Percentiles rank a stretch among this genome's conserved stretches.
Conservation (phyloP, 345 rosid genomes). For the Corchorus capsularis region DNA sequence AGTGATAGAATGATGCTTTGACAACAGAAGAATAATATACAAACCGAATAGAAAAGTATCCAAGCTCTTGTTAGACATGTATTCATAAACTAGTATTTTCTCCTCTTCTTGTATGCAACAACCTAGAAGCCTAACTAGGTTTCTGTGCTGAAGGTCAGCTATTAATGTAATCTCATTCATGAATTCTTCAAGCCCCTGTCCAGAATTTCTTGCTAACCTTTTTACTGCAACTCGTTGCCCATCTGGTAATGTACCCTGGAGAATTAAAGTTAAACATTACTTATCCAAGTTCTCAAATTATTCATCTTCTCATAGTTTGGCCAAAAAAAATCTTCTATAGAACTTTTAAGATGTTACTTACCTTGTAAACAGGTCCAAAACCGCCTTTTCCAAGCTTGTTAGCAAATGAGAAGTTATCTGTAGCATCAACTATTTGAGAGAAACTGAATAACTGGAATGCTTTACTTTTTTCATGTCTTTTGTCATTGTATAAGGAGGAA, state of each 20-base stretch:
- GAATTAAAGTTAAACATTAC: not conserved
- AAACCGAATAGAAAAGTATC: conserved; percentile 46
- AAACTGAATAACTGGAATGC: not conserved
- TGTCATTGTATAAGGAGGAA: not conserved
- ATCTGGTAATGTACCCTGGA: not conserved
- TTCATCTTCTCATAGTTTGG: not conserved
- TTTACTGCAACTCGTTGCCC: not conserved
- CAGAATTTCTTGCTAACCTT: not conserved
- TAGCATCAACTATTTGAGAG: not conserved
- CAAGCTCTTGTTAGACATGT: conserved; percentile 35
- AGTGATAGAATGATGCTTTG: not conserved
- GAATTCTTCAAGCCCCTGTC: not conserved
- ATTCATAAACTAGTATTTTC: conserved; percentile 27
- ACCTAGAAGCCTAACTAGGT: conserved; percentile 48
- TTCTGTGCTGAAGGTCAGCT: conserved; percentile 54
- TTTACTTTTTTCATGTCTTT: not conserved
- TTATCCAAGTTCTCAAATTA: not conserved
- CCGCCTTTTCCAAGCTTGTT: not conserved
- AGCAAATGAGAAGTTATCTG: not conserved
- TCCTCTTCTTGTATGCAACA: conserved; percentile 45
- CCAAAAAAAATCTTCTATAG: too few species aligned
- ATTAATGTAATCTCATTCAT: conserved; percentile 35
- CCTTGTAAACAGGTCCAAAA: not conserved
- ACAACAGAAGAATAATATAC: conserved; percentile 2
- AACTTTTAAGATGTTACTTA: not conserved